These are phyloP conservation scores for Eucalyptus polyanthemos DNA, from an alignment of 345 rosid species.

Conservation along the genomic window DNA sequence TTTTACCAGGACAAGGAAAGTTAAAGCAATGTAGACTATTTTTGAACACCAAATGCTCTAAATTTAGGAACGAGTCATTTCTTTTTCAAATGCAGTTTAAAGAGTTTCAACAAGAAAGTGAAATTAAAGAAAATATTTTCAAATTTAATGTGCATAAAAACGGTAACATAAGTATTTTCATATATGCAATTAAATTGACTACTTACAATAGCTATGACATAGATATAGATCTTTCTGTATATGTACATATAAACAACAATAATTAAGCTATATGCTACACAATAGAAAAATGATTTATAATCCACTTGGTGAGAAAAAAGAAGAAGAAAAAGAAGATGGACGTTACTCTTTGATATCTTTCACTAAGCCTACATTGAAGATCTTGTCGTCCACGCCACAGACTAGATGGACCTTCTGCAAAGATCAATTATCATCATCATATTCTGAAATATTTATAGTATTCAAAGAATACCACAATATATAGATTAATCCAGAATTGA, in stretches of 20 bases:
- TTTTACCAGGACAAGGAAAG: not conserved
- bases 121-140: not conserved
- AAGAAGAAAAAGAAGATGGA: not conserved
- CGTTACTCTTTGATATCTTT: not conserved
- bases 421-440: not conserved
- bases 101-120: not conserved
- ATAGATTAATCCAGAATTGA: not conserved
- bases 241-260: not conserved
- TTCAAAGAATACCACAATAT: not conserved
- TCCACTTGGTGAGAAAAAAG: not conserved
- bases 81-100: not conserved
- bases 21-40: not conserved
- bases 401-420: conserved; percentile 12
- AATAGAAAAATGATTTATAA: not conserved
- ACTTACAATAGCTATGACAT: not conserved
- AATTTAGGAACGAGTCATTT: not conserved
- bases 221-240: not conserved
- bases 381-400: conserved; percentile 10
- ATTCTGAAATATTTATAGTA: not conserved
- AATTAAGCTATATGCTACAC: not conserved
- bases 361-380: conserved; percentile 2
- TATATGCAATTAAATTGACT: not conserved
- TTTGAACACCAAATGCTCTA: not conserved
- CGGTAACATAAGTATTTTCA: not conserved
- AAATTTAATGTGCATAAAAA: not conserved